These are phyloP conservation scores for Hawksworthiomyces lignivorus DNA, from an alignment of 2,329 filamentous ascomycete genomes.

Conservation along the genomic window DNA sequence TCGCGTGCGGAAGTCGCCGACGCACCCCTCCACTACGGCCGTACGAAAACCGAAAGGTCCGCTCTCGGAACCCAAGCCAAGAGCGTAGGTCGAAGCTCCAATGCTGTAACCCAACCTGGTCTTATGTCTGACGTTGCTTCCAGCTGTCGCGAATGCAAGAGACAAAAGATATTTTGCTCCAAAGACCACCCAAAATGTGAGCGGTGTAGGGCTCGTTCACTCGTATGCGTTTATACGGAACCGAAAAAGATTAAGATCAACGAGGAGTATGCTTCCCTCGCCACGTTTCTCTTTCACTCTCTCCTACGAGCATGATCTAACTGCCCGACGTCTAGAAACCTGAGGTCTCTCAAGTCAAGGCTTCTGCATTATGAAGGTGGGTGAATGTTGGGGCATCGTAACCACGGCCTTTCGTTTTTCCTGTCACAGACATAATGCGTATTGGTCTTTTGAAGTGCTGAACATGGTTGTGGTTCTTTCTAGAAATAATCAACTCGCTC, in stretches of 20 bases:
- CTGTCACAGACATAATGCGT: too few relatives aligned
- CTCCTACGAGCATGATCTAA: background rate
- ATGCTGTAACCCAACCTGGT: too few relatives aligned
- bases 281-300: background rate
- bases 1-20: slow-evolving; percentile 4
- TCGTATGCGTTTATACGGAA: slow-evolving; percentile 12
- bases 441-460: too few relatives aligned
- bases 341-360: slow-evolving; percentile 9
- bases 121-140: background rate
- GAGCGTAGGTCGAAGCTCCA: slow-evolving; percentile 1
- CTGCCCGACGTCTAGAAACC: slow-evolving; percentile 4
- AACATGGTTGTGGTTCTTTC: background rate
- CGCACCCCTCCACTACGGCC: background rate
- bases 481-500: slow-evolving; percentile 9
- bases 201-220: slow-evolving; percentile 9
- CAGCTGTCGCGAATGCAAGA: slow-evolving; percentile 14
- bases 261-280: slow-evolving; percentile 9
- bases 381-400: too few relatives aligned
- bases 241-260: slow-evolving; percentile 15
- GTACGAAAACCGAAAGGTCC: slow-evolving; percentile 2
- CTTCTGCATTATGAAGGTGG: slow-evolving; percentile 11
- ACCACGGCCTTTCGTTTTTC: too few relatives aligned
- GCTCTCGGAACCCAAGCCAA: slow-evolving; percentile 7
- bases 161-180: slow-evolving; percentile 15
- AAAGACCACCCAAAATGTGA: slow-evolving; percentile 13